Evolutionary conservation across 345 rosid genomes (phyloP), one percentile per base, ranked within the genome.

Genomic region (Linum trigynum): DNA sequence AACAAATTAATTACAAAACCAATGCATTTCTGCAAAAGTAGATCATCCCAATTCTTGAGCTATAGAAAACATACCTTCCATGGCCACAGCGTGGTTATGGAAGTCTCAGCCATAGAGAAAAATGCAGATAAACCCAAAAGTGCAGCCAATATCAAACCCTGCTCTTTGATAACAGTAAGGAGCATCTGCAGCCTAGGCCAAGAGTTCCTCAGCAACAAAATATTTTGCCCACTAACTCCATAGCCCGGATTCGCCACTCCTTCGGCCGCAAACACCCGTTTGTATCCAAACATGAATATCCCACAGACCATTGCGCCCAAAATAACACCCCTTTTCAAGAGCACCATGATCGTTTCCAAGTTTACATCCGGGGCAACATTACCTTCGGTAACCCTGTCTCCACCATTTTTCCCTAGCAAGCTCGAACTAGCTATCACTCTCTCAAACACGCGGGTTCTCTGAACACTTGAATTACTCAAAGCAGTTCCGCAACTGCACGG

Each of bases 101-200:
- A 84, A 50, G 97, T 90, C 84, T 90, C 97, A 35, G 97, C 97
- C 97, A 90, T 90, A 57, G 97, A 90, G 71, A 88, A 88, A 78
- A 90, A 90, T 10, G 97, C 97, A 5, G 97, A 90, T 32, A 88
- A 82, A 56, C 92, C 83, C 64, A 90, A 79, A 65, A 90, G 80
- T 2, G 81, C 82, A 39, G 89, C 89, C 82, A 90, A 75, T 42
- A 90, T 62, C 42, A 86, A 76, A 63, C 96, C 97, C 69, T 90
- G 97, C 79, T 90, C 97, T 72, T 79, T 90, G 40, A 90, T 76
- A 70, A 88, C 84, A 41, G 3, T 74, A 67, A 90, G 84, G 64
- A 90, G 84, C 80, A 80, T 90, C 51, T 76, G 84, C 67, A 83
- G 67, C 77, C 82, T 90, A 12, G 96, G 96, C 85, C 87, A 83